Conservation (phyloP, 768 basidiomycete species). For the Multifurca ochricompacta region DNA sequence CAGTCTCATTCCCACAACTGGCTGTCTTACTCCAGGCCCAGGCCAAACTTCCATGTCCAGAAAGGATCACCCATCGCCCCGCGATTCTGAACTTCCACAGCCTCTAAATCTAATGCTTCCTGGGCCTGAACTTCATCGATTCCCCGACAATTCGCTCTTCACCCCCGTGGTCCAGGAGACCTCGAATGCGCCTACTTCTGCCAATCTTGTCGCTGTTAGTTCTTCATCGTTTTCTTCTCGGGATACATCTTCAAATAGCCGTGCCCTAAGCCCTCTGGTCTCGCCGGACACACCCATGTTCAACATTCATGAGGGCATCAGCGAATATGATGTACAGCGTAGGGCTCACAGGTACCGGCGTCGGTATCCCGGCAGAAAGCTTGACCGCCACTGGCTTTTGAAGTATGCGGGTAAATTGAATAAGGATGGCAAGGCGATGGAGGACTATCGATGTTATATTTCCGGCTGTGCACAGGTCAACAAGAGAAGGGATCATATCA, state of each 20-base stretch:
- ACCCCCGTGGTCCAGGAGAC: neutral
- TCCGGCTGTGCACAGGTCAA: constrained; percentile 58
- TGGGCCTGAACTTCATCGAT: neutral
- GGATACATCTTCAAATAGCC: neutral
- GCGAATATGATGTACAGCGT: constrained; percentile 43
- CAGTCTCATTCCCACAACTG: neutral
- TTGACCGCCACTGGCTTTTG: constrained; percentile 58
- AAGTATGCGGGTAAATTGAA: constrained; percentile 63
- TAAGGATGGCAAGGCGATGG: constrained; percentile 44
- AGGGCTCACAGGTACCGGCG: constrained; percentile 48
- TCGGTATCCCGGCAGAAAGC: constrained; percentile 47
- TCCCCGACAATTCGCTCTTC: neutral
- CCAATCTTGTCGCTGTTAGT: neutral
- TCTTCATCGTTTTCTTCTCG: neutral
- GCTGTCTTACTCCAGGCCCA: constrained; percentile 2
- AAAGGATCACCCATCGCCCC: neutral
- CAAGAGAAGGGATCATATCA: constrained; percentile 66
- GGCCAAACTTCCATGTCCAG: neutral
- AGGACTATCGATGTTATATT: constrained; percentile 63
- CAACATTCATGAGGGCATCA: constrained; percentile 57
- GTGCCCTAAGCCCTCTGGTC: neutral
- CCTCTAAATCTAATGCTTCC: neutral
- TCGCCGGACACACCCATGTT: constrained; percentile 39
- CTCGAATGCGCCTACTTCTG: neutral
- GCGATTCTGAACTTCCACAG: neutral